phyloP scores from a whole-genome alignment of 306 rosid species.

The Trifolium dubium region DNA sequence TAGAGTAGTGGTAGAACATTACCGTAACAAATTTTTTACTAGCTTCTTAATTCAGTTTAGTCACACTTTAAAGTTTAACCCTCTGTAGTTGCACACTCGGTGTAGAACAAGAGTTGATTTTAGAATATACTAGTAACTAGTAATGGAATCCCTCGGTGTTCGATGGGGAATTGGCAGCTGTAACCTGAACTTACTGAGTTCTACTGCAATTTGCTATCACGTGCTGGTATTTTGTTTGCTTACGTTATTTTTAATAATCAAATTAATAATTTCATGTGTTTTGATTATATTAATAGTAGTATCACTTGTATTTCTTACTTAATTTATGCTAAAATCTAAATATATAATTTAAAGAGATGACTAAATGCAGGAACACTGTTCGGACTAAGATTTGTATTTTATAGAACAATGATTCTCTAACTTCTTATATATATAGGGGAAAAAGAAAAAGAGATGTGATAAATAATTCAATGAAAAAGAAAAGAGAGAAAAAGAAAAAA shows the following conservation, averaged over 20 bases:
- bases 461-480: not conserved
- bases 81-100: not conserved
- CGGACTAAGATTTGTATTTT: not conserved
- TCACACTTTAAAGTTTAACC: too few relatives aligned
- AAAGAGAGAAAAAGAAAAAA: not conserved
- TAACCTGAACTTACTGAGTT: not conserved
- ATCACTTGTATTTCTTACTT: not conserved
- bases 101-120: not conserved
- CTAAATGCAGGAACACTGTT: not conserved
- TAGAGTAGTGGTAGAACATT: too few relatives aligned
- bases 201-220: conserved; percentile 24
- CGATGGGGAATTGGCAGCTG: not conserved
- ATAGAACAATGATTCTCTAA: not conserved
- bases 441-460: not conserved
- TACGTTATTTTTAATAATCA: not conserved
- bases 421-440: not conserved
- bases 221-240: conserved; percentile 27
- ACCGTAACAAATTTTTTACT: too few relatives aligned
- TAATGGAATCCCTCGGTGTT: not conserved
- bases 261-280: not conserved
- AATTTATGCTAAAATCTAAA: not conserved
- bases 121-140: not conserved
- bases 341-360: not conserved
- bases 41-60: too few relatives aligned
- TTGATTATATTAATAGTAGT: not conserved